Conservation (phyloP, 2,329 filamentous ascomycete genomes). For the Ramichloridium luteum region DNA sequence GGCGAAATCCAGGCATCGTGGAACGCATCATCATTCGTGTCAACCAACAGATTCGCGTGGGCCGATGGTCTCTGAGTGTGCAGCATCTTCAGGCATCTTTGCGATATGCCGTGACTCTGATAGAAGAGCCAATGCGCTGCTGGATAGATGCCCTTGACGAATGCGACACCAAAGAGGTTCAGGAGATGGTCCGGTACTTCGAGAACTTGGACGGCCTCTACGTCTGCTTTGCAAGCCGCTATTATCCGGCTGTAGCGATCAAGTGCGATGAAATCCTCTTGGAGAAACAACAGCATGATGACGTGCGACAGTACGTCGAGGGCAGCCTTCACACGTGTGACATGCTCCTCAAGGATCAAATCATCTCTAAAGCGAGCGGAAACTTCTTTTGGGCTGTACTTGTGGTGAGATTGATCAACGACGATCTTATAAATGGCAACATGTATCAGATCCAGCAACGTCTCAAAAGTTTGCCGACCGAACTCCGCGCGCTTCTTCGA, state of each 20-base stretch:
- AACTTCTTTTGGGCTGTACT: constrained; percentile 38
- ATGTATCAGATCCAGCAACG: constrained; percentile 21
- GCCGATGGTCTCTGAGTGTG: constrained; percentile 12
- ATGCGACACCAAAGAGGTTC: constrained; percentile 28
- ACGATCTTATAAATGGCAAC: constrained; percentile 25
- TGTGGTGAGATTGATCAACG: constrained; percentile 36
- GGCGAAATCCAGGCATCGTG: constrained; percentile 23
- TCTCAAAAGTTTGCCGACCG: constrained; percentile 29
- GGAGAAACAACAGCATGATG: constrained; percentile 23
- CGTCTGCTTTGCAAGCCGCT: constrained; percentile 32
- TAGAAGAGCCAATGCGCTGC: constrained; percentile 17
- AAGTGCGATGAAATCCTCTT: constrained; percentile 22
- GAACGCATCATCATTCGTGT: no score
- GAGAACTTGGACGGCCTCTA: constrained; percentile 18
- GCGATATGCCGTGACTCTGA: no score
- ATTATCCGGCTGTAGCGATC: constrained; percentile 33
- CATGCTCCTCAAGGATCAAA: constrained; percentile 10
- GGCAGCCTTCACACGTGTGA: constrained; percentile 20
- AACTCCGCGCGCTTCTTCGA: constrained; percentile 38
- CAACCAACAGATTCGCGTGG: no score
- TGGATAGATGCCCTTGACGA: constrained; percentile 38
- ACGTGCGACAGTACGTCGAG: constrained; percentile 26
- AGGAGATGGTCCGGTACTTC: constrained; percentile 28
- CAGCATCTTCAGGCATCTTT: constrained; percentile 20
- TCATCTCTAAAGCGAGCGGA: constrained; percentile 29